phyloP scores from a whole-genome alignment of 495 filamentous ascomycete genomes.

The Xylaria castorea region DNA sequence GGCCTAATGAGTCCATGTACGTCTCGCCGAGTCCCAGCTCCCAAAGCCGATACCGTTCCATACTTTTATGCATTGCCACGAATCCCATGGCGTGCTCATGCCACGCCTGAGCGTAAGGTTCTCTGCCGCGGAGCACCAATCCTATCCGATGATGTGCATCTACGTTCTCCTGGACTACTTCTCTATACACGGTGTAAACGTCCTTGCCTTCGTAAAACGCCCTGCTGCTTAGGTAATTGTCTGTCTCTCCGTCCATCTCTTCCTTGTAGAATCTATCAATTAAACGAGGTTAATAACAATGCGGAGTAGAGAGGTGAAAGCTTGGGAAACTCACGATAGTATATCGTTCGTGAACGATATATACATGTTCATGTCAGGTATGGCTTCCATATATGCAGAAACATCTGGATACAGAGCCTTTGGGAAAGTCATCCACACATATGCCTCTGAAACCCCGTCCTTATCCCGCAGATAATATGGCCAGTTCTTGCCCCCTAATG shows the following conservation, averaged over 20 bases:
- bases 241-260: constrained; percentile 60
- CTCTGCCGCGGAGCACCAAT: constrained; percentile 23
- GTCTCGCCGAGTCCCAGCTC: constrained; percentile 25
- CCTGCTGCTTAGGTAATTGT: constrained; percentile 35
- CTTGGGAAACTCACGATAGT: constrained; percentile 27
- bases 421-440: constrained; percentile 31
- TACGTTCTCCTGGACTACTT: constrained; percentile 17
- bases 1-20: constrained; percentile 13
- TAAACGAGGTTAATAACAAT: neutral
- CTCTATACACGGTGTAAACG: constrained; percentile 16
- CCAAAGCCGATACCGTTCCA: constrained; percentile 26
- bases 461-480: constrained; percentile 30
- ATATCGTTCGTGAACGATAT: constrained; percentile 30
- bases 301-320: neutral
- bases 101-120: constrained; percentile 22
- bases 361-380: constrained; percentile 31
- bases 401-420: constrained; percentile 28
- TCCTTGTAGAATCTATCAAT: constrained; percentile 51
- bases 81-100: constrained; percentile 27
- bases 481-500: constrained; percentile 25
- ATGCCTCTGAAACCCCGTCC: constrained; percentile 26
- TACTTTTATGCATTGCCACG: constrained; percentile 25
- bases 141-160: constrained; percentile 21
- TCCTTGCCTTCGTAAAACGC: constrained; percentile 29
- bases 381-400: constrained; percentile 30